Evolutionary conservation across 306 rosid genomes (phyloP).

Genomic region (Lupinus albus): DNA sequence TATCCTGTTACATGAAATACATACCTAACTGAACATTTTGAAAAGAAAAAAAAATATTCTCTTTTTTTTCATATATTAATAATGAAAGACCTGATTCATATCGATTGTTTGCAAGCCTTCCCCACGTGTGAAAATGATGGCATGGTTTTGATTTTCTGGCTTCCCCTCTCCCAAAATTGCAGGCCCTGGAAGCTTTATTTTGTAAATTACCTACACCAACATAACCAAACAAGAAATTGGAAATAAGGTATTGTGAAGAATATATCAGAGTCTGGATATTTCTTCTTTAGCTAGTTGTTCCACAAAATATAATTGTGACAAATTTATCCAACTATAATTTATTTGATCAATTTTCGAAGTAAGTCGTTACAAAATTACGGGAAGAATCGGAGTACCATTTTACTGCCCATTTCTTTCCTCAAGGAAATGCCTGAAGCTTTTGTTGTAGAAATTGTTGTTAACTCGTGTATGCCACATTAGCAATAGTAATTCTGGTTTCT

Average conservation of each 20-base stretch:
- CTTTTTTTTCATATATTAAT: conserved; percentile 20
- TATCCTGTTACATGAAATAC: conserved; percentile 63
- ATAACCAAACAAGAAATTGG: conserved; percentile 35
- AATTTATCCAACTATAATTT: conserved; percentile 27
- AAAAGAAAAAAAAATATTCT: background rate
- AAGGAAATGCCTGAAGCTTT: conserved; percentile 17
- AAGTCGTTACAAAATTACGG: conserved; percentile 12
- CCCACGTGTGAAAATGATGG: conserved; percentile 96
- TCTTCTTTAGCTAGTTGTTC: conserved; percentile 10
- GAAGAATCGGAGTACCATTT: conserved; percentile 3
- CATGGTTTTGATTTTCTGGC: conserved; percentile 99
- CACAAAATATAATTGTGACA: conserved; percentile 14
- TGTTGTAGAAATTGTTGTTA: conserved; percentile 16
- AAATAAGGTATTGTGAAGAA: conserved; percentile 35
- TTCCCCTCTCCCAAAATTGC: conserved; percentile 96
- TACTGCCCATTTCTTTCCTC: conserved; percentile 17
- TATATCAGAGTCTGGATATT: conserved; percentile 8
- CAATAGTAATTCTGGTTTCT: conserved; percentile 7
- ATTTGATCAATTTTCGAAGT: conserved; percentile 8
- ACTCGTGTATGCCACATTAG: background rate
- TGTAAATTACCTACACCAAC: conserved; percentile 68
- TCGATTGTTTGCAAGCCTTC: conserved; percentile 97
- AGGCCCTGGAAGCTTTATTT: conserved; percentile 94
- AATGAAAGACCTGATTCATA: conserved; percentile 83
- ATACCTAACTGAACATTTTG: conserved; percentile 32